A percentile compares a stretch with the other conserved stretches of the same genome.
Conservation (phyloP, 2,329 filamentous ascomycete genomes). For the Rhexocercosporidium sp. region DNA sequence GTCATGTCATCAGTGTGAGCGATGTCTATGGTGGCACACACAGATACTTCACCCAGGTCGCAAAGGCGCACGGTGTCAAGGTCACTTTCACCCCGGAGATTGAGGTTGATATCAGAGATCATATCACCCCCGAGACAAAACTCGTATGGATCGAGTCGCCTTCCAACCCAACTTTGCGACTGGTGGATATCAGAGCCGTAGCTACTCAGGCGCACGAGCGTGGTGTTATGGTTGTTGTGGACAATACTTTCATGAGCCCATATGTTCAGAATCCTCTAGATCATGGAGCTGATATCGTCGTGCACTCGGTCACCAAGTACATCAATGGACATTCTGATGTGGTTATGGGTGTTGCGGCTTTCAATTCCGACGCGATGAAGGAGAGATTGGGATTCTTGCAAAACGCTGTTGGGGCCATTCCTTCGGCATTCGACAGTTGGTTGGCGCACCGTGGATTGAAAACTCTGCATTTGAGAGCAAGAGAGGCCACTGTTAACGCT, state of each 20-base stretch:
- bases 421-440: constrained; percentile 96
- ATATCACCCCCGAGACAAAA: constrained; percentile 89
- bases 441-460: constrained; percentile 96
- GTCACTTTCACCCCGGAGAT: constrained; percentile 95
- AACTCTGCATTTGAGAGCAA: constrained; percentile 90
- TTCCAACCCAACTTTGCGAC: constrained; percentile 89
- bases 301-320: constrained; percentile 98
- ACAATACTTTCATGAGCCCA: constrained; percentile 97
- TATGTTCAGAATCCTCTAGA: constrained; percentile 97
- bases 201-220: constrained; percentile 82
- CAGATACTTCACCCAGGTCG: constrained; percentile 98
- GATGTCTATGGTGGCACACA: constrained; percentile 99
- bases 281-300: constrained; percentile 93
- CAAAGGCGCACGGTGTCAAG: constrained; percentile 88
- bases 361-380: constrained; percentile 84
- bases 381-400: constrained; percentile 86
- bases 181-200: constrained; percentile 92
- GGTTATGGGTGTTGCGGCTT: constrained; percentile 95
- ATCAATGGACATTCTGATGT: constrained; percentile 98
- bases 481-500: constrained; percentile 84
- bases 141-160: constrained; percentile 97
- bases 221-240: constrained; percentile 94
- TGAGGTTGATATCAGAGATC: constrained; percentile 81
- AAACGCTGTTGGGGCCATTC: constrained; percentile 95
- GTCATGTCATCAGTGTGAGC: constrained; percentile 93